A percentile compares a stretch with the other conserved stretches of the same genome.
Evolutionary conservation across 805 yeast genomes (phyloP).

Genomic region (Kregervanrija delftensis): DNA sequence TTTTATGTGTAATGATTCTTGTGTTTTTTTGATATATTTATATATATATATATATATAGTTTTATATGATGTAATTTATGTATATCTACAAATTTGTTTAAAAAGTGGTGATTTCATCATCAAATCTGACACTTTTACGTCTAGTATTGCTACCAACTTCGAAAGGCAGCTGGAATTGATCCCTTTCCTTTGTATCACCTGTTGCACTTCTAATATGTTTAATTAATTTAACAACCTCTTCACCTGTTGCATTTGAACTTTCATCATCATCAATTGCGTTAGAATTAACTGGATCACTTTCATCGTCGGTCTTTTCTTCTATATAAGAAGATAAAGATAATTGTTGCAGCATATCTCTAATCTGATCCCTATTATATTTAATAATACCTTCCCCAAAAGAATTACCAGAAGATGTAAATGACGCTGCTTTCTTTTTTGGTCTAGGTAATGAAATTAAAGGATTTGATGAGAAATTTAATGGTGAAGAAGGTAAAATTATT

Average conservation of each 20-base stretch:
- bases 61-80: no score
- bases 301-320: conserved; percentile 11
- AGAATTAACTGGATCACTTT: conserved; percentile 6
- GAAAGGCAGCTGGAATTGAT: conserved; percentile 18
- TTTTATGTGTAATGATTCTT: no score
- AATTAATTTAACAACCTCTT: conserved; percentile 3
- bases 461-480: neutral
- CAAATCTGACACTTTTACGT: conserved; percentile 27
- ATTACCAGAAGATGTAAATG: conserved; percentile 30
- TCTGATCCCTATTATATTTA: conserved; percentile 27
- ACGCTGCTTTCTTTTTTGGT: conserved; percentile 14
- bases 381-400: conserved; percentile 31
- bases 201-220: neutral
- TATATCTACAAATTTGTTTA: neutral
- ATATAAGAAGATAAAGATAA: conserved; percentile 14
- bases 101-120: conserved; percentile 11
- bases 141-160: conserved; percentile 11
- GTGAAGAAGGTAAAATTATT: conserved; percentile 7
- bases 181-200: neutral
- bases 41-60: no score
- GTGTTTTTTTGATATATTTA: no score
- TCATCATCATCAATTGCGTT: conserved; percentile 5
- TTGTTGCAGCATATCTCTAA: conserved; percentile 26
- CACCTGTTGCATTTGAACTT: conserved; percentile 2
- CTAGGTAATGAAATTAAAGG: neutral